Evolutionary conservation across 202 grass and related monocot genomes (phyloP).

Genomic region (Panicum hallii): DNA sequence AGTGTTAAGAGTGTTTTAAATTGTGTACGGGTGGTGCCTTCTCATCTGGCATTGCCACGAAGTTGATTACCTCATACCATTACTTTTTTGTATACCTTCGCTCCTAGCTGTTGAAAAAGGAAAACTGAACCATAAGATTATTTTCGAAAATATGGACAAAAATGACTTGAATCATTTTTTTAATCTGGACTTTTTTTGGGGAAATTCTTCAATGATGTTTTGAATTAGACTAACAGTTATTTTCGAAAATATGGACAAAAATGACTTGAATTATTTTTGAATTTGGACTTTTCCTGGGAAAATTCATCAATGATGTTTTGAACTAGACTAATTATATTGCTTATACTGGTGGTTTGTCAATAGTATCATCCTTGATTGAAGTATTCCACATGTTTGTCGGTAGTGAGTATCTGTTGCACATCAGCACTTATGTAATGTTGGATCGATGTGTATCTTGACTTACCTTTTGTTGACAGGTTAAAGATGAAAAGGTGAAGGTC

Average conservation of each 20-base stretch:
- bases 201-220: background rate
- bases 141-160: constrained; percentile 28
- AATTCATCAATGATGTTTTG: background rate
- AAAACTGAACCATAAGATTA: constrained; percentile 8
- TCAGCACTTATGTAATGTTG: constrained; percentile 3
- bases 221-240: background rate
- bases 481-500: constrained; percentile 85
- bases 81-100: background rate
- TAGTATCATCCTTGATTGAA: constrained; percentile 17
- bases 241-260: constrained; percentile 24
- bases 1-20: constrained; percentile 23
- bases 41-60: constrained; percentile 19
- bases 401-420: background rate
- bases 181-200: background rate
- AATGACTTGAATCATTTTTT: constrained; percentile 23
- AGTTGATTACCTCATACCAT: constrained; percentile 4
- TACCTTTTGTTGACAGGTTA: constrained; percentile 68
- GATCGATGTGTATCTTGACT: constrained; percentile 2
- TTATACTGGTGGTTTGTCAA: constrained; percentile 2
- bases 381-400: constrained; percentile 15
- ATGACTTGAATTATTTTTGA: constrained; percentile 22
- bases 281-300: background rate
- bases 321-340: background rate
- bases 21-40: background rate
- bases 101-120: constrained; percentile 32